Base-by-base conservation (phyloP, 2,329 filamentous ascomycete genomes). In the Pseudocercospora eumusae region DNA sequence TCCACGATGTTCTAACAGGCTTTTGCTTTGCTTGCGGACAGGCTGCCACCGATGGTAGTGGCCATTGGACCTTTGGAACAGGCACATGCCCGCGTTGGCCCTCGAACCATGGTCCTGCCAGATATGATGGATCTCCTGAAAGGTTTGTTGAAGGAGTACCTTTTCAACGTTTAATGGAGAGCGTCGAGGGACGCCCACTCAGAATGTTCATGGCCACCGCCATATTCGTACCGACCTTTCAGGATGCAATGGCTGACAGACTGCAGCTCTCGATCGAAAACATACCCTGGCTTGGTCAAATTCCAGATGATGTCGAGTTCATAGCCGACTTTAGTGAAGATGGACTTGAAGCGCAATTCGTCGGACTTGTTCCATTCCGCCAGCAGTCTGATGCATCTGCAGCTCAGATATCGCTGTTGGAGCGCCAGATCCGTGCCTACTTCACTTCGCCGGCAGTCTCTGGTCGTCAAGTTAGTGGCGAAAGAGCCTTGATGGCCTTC, bases 1-100 rank as follows among this genome's bases (percentile, higher is more conserved):
- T 21, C n/a, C 10, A 6, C 28, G 18, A 13, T 60, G 58, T 28
- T 15, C 20, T n/a, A 7, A 60, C 58, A 3, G 21, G 23, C 15
- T 60, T 60, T 25, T 60, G 58, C 58, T 60, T 60, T 25, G 25
- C 45, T n/a, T 60, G 58, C 40, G 58, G 50, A 23, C 21, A 45
- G 33, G 49, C 47, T 20, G 58, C 42, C 11, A 27, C 21, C 11
- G 47, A 55, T 18, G 11, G 3, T n/a, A 23, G 20, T 27, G 21
- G 18, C 18, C 58, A 60, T 27, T 60, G 58, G 58, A 45, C 33
- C 8, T 15, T 44, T 20, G 47, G 47, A 2, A 59, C 42, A 10
- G 42, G 42, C 18, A 10, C 11, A 13, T 45, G 42, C 21, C 42
- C 42, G 8, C 42, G 42, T 10, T 45, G 42, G 42, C 42, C 42